These are phyloP conservation scores for Cryptosporidium baileyi DNA, from an alignment of 169 alveolate species.

Conservation along the genomic window DNA sequence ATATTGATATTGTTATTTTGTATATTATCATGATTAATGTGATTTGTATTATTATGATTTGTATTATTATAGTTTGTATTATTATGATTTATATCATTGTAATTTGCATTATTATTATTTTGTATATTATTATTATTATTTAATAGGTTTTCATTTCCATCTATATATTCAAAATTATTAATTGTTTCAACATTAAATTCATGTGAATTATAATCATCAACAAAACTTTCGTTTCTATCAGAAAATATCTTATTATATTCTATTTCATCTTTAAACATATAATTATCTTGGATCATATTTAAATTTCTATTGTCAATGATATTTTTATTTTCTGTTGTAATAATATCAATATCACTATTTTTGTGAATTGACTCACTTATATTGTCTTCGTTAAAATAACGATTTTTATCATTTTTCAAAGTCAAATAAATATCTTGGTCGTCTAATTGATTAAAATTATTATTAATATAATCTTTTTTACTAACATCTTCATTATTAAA, in stretches of 20 bases:
- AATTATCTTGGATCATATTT: slow-evolving; percentile 68
- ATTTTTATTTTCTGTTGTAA: slow-evolving; percentile 63
- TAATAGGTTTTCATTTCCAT: slow-evolving; percentile 66
- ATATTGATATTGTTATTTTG: background rate
- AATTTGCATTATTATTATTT: background rate
- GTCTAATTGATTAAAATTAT: slow-evolving; percentile 1
- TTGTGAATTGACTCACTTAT: slow-evolving; percentile 43
- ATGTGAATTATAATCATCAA: too few relatives aligned
- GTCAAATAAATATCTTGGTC: slow-evolving; percentile 48
- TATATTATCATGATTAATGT: background rate
- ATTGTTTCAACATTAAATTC: slow-evolving; percentile 66
- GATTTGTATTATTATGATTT: background rate
- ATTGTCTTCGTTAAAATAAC: slow-evolving; percentile 59
- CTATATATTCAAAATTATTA: slow-evolving; percentile 63
- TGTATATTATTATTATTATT: slow-evolving; percentile 67
- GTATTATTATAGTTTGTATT: background rate
- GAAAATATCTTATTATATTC: slow-evolving; percentile 57
- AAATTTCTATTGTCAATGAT: slow-evolving; percentile 71
- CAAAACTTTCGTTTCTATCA: slow-evolving; percentile 45
- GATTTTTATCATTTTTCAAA: slow-evolving; percentile 45
- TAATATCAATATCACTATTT: slow-evolving; percentile 59
- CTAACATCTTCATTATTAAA: background rate
- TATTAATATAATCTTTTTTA: background rate
- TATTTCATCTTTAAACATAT: slow-evolving; percentile 66
- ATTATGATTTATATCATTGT: background rate